Percentiles rank a stretch among this genome's conserved stretches.
Conservation (phyloP, 2,329 filamentous ascomycete species). For the Claviceps monticola region DNA sequence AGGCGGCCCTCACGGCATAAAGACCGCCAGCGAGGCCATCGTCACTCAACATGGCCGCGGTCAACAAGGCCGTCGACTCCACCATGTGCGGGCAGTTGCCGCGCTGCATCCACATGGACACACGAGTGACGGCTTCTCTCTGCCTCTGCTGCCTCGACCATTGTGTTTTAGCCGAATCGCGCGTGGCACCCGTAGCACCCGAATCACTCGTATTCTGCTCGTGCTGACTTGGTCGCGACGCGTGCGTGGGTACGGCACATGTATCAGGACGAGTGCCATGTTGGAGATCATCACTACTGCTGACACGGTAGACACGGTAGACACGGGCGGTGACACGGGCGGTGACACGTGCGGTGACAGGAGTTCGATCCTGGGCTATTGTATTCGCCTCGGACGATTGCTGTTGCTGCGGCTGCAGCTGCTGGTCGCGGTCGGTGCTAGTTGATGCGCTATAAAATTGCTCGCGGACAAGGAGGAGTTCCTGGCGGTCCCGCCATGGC, state of each 20-base stretch:
- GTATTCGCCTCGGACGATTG: neutral
- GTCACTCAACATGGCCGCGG: slow-evolving; percentile 55
- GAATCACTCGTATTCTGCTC: neutral
- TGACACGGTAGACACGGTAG: neutral
- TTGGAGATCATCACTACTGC: neutral
- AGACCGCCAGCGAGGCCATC: slow-evolving; percentile 27
- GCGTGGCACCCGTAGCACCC: neutral
- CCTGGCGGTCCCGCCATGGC: slow-evolving; percentile 53
- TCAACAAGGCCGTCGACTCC: slow-evolving; percentile 62
- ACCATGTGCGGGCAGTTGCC: slow-evolving; percentile 66
- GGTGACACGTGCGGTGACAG: neutral
- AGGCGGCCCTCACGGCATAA: slow-evolving; percentile 53
- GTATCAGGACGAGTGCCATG: neutral
- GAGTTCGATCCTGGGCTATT: neutral
- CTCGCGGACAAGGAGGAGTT: slow-evolving; percentile 51
- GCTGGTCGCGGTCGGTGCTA: slow-evolving; percentile 6
- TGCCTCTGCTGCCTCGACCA: slow-evolving; percentile 19
- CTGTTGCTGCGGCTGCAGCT: slow-evolving; percentile 2
- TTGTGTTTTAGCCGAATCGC: slow-evolving; percentile 2
- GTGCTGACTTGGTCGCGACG: neutral
- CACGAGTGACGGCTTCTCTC: slow-evolving; percentile 39
- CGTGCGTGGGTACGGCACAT: neutral
- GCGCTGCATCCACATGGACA: slow-evolving; percentile 57
- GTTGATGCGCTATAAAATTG: slow-evolving; percentile 40
- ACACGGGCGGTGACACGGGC: too few relatives aligned